phyloP scores from a whole-genome alignment of 352 stramenopile species.

The Pseudoperonospora humuli region DNA sequence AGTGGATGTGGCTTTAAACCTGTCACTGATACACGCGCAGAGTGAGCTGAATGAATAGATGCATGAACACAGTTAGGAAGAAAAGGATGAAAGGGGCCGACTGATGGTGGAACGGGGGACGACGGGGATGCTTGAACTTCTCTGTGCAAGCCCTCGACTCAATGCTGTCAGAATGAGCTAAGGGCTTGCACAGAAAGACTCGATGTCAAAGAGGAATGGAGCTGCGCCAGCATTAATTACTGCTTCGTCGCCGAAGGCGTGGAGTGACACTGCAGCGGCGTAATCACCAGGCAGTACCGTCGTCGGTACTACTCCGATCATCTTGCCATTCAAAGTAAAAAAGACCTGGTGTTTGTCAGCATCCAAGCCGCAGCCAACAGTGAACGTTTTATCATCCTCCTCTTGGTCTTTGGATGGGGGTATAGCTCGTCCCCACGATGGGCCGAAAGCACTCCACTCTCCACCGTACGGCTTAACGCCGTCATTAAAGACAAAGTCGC shows the following conservation, averaged over 20 bases:
- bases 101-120: conserved; percentile 18
- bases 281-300: conserved; percentile 48
- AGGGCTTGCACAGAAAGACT: conserved; percentile 86
- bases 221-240: conserved; percentile 64
- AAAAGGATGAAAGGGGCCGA: conserved; percentile 25
- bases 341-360: conserved; percentile 45
- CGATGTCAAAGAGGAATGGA: conserved; percentile 76
- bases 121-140: conserved; percentile 19
- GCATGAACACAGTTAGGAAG: conserved; percentile 7
- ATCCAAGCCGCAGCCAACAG: conserved; percentile 74
- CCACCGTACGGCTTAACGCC: conserved; percentile 58
- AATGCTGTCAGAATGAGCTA: conserved; percentile 23
- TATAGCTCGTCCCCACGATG: conserved; percentile 44
- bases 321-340: conserved; percentile 70
- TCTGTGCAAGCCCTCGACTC: conserved; percentile 50
- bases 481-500: conserved; percentile 80
- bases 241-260: conserved; percentile 63
- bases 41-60: conserved; percentile 19
- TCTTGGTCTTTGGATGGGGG: conserved; percentile 17
- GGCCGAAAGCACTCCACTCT: conserved; percentile 61
- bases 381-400: conserved; percentile 25
- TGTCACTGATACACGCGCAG: conserved; percentile 8
- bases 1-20: conserved; percentile 13
- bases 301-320: conserved; percentile 44
- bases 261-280: conserved; percentile 68